phyloP scores from a whole-genome alignment of 352 stramenopile genomes.

The Blastocystis sp. region DNA sequence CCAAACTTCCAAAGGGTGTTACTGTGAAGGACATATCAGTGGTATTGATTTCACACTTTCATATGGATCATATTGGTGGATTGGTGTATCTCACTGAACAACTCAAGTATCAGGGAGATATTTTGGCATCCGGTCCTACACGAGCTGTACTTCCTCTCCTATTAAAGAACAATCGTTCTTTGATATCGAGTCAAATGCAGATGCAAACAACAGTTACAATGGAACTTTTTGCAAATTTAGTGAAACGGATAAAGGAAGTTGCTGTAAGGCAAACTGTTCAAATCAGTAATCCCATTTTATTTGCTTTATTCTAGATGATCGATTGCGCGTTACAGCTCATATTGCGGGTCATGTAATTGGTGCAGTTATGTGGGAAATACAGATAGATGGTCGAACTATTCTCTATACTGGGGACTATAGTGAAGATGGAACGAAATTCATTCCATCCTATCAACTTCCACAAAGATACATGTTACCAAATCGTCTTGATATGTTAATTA shows the following conservation, averaged over 20 bases:
- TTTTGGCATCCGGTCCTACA: conserved; percentile 12
- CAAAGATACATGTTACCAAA: background rate
- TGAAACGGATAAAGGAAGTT: conserved; percentile 31
- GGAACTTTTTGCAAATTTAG: conserved; percentile 26
- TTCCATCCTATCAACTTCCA: conserved; percentile 44
- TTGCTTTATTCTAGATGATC: background rate
- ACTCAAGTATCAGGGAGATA: conserved; percentile 36
- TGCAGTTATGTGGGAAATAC: conserved; percentile 48
- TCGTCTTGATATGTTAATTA: conserved; percentile 38
- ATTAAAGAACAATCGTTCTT: conserved; percentile 28
- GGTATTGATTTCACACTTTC: conserved; percentile 54
- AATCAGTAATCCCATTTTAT: background rate
- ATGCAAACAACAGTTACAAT: conserved; percentile 8
- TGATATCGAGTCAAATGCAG: conserved; percentile 23
- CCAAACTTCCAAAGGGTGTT: conserved; percentile 24
- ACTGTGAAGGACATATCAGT: conserved; percentile 49
- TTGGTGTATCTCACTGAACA: conserved; percentile 56
- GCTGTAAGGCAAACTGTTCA: conserved; percentile 7
- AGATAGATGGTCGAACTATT: background rate
- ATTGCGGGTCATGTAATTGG: conserved; percentile 38
- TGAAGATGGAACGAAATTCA: background rate
- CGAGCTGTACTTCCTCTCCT: conserved; percentile 11
- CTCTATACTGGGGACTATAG: conserved; percentile 40
- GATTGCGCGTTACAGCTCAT: conserved; percentile 1
- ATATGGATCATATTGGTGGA: conserved; percentile 58